Percentiles rank a stretch among this genome's conserved stretches.
These are phyloP conservation scores for Acanthamoeba castellanii DNA, from an alignment of 208 protist genomes.

Conservation along the genomic window DNA sequence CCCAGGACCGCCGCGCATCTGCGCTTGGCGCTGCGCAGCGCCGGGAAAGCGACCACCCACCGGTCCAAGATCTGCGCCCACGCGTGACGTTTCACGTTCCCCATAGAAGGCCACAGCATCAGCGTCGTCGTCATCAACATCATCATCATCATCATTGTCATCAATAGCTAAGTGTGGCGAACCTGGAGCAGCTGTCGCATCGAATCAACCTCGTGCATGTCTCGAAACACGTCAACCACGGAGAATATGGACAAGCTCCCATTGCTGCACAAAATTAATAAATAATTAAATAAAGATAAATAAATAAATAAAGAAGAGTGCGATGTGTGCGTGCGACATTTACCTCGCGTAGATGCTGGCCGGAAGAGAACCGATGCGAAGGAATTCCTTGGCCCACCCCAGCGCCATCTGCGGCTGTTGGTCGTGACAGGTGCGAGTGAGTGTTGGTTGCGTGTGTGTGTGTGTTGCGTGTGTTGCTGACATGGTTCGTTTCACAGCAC, in stretches of 20 bases:
- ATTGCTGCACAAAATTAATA: background rate
- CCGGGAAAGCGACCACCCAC: background rate
- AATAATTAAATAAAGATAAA: background rate
- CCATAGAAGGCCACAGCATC: no score
- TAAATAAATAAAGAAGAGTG: no score
- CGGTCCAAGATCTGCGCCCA: background rate
- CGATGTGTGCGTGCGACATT: background rate
- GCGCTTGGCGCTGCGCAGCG: background rate
- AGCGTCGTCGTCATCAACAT: background rate
- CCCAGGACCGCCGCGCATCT: background rate
- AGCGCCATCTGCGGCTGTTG: conserved; percentile 5
- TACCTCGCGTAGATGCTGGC: background rate
- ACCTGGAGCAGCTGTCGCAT: background rate
- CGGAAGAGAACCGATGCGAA: background rate
- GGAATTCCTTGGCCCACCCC: background rate
- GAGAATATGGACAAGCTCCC: background rate
- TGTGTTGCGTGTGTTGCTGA: background rate
- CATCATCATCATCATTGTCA: no score
- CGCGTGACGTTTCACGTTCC: background rate
- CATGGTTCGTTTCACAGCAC: background rate
- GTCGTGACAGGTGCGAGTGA: no score
- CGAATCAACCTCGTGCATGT: background rate
- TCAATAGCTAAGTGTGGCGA: no score
- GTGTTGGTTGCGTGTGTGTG: background rate
- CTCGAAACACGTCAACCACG: background rate